Base-by-base conservation (phyloP, 768 basidiomycete species). In the Holtermannia corniformis region DNA sequence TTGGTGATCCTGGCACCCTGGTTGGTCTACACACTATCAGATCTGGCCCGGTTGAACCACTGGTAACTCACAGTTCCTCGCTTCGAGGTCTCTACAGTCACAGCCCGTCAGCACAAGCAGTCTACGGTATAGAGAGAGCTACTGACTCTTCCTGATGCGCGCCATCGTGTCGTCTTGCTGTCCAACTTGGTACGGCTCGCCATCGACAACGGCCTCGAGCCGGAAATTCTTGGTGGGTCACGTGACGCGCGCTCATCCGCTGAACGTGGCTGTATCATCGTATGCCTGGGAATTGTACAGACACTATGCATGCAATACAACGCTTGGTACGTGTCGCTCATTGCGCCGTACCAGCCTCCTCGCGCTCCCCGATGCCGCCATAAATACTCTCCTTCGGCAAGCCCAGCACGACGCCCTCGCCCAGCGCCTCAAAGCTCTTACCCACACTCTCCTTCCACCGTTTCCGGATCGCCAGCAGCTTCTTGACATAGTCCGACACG, bases 381-480 rank as follows among this genome's bases (percentile, higher is more conserved):
- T 80, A 96, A 11, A 92, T 73, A 67, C 85, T 89, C 73, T 73
- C 76, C 71, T 76, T 72, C 1, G 89, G 88, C 16, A 91, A 75
- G n/a, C 85, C 87, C 86, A 82, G 59, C 82, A 74, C 45, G 88
- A 57, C 55, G 78, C 77, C 62, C 70, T 69, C 74, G 86, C 82
- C 78, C 84, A 84, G 73, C 80, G 57, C 76, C 25, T 85, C 82
- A 62, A 96, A 89, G 54, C 85, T 77, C 4, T 74, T 73, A 7
- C 87, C 88, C 4, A 96, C 80, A 32, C 73, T 76, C 47, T 85
- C 80, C 20, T 89, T 84, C 83, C 89, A 91, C 59, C 83, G 76
- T 60, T 81, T 75, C 37, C 93, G 77, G 56, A 83, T 85, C 59
- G 81, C 80, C 14, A 96, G 82, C 24, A 90, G 77, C 49, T 62